These are phyloP conservation scores for Trypanosoma cruzi DNA, from an alignment of 208 protist genomes.

Conservation along the genomic window DNA sequence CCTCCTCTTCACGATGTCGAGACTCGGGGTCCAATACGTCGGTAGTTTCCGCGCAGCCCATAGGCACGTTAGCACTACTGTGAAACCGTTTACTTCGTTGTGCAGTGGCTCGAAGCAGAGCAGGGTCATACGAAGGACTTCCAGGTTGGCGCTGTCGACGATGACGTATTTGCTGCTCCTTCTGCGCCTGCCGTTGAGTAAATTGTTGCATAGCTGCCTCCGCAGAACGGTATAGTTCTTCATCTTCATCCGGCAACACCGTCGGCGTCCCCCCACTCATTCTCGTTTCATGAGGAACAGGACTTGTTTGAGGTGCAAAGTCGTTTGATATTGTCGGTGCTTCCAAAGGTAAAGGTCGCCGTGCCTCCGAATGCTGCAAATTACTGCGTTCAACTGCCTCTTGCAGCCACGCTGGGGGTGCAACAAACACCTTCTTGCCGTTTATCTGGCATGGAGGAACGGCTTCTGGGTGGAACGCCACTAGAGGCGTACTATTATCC, in stretches of 20 bases:
- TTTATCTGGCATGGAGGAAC: neutral
- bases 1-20: constrained; percentile 46
- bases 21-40: constrained; percentile 28
- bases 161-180: neutral
- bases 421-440: neutral
- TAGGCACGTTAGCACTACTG: neutral
- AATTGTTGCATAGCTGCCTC: constrained; percentile 22
- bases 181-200: constrained; percentile 16
- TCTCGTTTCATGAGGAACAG: neutral
- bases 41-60: neutral
- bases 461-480: neutral
- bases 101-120: neutral
- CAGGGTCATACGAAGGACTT: neutral
- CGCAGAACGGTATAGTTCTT: constrained; percentile 3
- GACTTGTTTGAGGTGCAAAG: neutral
- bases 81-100: neutral
- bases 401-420: neutral
- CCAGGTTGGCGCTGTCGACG: neutral
- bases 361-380: neutral
- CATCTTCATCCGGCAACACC: neutral
- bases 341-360: neutral
- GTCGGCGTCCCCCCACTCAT: neutral
- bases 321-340: neutral
- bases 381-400: neutral
- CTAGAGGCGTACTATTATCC: neutral